Evolutionary conservation across 495 filamentous ascomycete genomes (phyloP), one percentile per base, ranked within the genome.

Genomic region (Aspergillus steynii): DNA sequence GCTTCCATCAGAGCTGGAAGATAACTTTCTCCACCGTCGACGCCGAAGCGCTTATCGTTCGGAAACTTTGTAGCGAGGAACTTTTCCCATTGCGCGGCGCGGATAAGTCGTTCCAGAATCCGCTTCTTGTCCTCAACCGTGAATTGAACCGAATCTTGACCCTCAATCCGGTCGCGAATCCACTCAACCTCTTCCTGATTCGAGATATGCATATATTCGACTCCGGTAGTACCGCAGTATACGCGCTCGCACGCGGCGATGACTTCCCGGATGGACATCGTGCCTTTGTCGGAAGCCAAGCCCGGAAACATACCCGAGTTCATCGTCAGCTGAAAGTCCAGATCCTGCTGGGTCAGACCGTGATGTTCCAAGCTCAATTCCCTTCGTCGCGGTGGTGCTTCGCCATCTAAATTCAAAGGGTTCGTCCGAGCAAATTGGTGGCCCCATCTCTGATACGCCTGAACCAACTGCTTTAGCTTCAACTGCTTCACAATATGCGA

Each of bases 1-100:
- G 94, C 80, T 47, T 90, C 92, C 80, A 95, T 95, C 92, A 96
- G 94, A 67, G 92, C 92, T 26, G 92, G 91, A 20, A 96, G 90
- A 56, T 96, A 80, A 25, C 87, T 88, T 72, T 95, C 92, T 68
- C 88, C 91, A 61, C 92, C 92, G 73, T 96, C 92, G 4, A 95
- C 81, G 72, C 92, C 92, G 70, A 96, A 95, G 46, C 92, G 86
- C 81, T 96, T 96, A 78, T 94, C 92, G 72, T 95, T 96, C 63
- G 91, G 92, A 75, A 93, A 95, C 73, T 96, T 96, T 26, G 88
- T 92, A 15, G 91, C 84, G 59, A 91, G 73, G 80, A 96, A 96
- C 53, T 80, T 74, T 71, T 96, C 92, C 68, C 95, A 96, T 69
- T 85, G 92, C 50, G 90, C 90, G 67, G 89, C 90, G 91, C 92